Evolutionary conservation across 345 rosid genomes (phyloP).

Genomic region (Turnera subulata): DNA sequence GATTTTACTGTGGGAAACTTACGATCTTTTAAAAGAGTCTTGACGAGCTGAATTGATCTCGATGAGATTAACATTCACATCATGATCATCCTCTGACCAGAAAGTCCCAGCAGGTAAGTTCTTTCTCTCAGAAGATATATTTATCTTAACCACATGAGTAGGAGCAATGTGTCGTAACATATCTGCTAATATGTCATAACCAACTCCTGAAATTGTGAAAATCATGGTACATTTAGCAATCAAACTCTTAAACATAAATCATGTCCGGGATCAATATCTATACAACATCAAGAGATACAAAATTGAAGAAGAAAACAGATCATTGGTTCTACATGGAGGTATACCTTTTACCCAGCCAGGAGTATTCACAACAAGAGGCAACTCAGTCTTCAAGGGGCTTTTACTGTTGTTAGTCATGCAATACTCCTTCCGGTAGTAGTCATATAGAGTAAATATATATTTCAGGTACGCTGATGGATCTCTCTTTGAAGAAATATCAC

Average conservation of each 20-base stretch:
- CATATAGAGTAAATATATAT: slow-evolving; percentile 49
- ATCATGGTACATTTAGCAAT: no score
- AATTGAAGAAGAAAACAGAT: slow-evolving; percentile 2
- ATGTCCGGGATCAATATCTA: no score
- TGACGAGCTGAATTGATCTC: slow-evolving; percentile 66
- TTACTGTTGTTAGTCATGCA: slow-evolving; percentile 27
- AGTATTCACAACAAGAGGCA: slow-evolving; percentile 86
- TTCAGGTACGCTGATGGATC: slow-evolving; percentile 71
- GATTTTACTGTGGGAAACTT: slow-evolving; percentile 26
- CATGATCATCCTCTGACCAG: slow-evolving; percentile 53
- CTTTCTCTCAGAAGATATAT: slow-evolving; percentile 55
- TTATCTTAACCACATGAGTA: slow-evolving; percentile 86
- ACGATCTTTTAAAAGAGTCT: slow-evolving; percentile 72
- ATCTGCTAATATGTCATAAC: slow-evolving; percentile 82
- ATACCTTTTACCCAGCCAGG: slow-evolving; percentile 99
- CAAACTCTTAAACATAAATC: no score
- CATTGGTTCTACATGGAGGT: slow-evolving; percentile 7
- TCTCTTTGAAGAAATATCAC: slow-evolving; percentile 82
- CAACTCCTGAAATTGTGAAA: slow-evolving; percentile 51
- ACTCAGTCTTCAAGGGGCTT: slow-evolving; percentile 32
- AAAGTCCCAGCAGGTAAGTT: slow-evolving; percentile 78
- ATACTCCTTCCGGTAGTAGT: slow-evolving; percentile 54
- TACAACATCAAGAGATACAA: background rate
- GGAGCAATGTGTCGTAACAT: slow-evolving; percentile 62
- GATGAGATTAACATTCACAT: slow-evolving; percentile 42